phyloP scores from a whole-genome alignment of 2,329 filamentous ascomycete genomes.

The Penicillium expansum region DNA sequence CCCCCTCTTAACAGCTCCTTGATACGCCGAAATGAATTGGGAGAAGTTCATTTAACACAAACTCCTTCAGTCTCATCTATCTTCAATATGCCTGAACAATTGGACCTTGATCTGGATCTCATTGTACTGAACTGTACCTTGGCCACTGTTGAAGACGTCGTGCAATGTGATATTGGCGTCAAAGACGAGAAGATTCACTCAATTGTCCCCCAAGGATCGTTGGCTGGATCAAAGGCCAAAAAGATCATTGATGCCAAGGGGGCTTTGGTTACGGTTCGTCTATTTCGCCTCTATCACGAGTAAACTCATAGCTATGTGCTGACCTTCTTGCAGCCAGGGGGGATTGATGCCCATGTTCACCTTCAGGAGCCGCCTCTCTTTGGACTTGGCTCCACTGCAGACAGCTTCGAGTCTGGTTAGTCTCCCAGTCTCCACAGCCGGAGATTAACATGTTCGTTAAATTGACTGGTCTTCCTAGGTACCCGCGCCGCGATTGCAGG shows the following conservation, averaged over 20 bases:
- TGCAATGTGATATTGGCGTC: constrained; percentile 12
- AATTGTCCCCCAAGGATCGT: constrained; percentile 1
- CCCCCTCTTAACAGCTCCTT: neutral
- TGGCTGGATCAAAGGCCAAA: neutral
- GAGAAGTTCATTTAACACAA: neutral
- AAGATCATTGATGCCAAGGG: constrained; percentile 9
- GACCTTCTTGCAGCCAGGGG: constrained; percentile 35
- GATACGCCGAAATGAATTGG: neutral
- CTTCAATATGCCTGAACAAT: neutral
- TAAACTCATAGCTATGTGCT: neutral
- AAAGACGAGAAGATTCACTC: constrained; percentile 12
- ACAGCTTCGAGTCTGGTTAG: neutral
- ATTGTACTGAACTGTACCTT: neutral
- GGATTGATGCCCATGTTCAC: constrained; percentile 52
- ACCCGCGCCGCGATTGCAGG: constrained; percentile 50
- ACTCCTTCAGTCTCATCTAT: no score
- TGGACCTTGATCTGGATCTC: neutral
- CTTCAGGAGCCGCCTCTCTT: neutral
- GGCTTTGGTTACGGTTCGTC: neutral
- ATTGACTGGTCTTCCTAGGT: neutral
- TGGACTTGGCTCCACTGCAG: neutral
- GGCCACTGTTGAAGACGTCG: neutral
- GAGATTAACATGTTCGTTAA: no score
- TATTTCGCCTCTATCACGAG: neutral
- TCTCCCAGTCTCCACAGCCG: neutral